Percentiles rank a stretch among this genome's conserved stretches.
Conservation (phyloP, 2,329 filamentous ascomycete genomes). For the Xylaria sp. region DNA sequence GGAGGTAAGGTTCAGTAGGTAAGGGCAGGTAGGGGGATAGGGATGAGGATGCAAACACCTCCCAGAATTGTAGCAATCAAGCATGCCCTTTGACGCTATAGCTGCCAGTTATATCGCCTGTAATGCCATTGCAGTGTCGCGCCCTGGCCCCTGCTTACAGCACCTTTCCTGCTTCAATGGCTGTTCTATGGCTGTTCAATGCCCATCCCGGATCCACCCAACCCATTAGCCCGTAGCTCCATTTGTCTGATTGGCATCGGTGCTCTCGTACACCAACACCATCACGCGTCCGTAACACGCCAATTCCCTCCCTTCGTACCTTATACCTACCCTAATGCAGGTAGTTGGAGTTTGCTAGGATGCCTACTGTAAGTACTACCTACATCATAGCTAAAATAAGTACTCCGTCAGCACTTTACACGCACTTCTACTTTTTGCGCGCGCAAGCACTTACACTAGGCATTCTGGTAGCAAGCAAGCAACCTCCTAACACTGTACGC, state of each 20-base stretch:
- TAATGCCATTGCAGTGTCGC: background rate
- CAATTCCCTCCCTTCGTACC: slow-evolving; percentile 5
- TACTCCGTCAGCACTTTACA: background rate
- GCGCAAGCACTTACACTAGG: slow-evolving; percentile 32
- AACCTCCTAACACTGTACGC: slow-evolving; percentile 21
- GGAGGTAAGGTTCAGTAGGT: too few species aligned
- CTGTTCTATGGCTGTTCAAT: background rate
- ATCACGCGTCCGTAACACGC: slow-evolving; percentile 49
- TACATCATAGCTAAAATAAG: background rate
- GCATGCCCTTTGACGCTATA: background rate
- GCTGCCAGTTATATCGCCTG: background rate
- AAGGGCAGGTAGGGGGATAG: background rate
- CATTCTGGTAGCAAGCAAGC: background rate
- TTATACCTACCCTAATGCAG: background rate
- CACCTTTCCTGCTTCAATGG: slow-evolving; percentile 18
- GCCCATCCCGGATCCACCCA: slow-evolving; percentile 22
- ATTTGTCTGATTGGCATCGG: slow-evolving; percentile 38
- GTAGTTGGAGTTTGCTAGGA: background rate
- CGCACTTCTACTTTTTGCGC: slow-evolving; percentile 6
- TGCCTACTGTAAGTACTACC: background rate
- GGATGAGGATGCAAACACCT: slow-evolving; percentile 1
- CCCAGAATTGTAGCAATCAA: background rate
- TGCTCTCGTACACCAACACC: slow-evolving; percentile 44
- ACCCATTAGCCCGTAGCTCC: slow-evolving; percentile 7
- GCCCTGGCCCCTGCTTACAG: background rate